Evolutionary conservation across 75 land plant species (phyloP).

Genomic region (Adiantum capillusveneris): DNA sequence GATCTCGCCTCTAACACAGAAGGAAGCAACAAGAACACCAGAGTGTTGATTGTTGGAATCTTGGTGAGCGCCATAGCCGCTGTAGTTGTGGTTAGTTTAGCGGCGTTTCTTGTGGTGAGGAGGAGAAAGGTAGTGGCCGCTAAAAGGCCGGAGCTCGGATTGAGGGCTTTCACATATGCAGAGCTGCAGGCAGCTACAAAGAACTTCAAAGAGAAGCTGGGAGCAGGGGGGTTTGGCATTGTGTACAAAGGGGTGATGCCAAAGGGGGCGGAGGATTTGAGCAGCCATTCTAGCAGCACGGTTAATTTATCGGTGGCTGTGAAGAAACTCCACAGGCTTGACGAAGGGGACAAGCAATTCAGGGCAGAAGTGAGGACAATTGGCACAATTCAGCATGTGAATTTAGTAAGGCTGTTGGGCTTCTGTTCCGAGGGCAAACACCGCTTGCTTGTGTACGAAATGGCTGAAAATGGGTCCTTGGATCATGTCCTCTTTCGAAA

Average conservation of each 20-base stretch:
- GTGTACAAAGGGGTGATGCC: slow-evolving; percentile 27
- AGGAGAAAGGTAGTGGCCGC: too few relatives aligned
- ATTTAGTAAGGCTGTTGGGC: slow-evolving; percentile 26
- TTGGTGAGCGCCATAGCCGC: too few relatives aligned
- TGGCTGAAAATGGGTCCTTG: slow-evolving; percentile 24
- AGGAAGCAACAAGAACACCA: not conserved
- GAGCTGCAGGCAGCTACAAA: slow-evolving; percentile 45
- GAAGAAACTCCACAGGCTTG: slow-evolving; percentile 21
- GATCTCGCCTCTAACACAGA: not conserved
- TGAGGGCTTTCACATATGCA: slow-evolving; percentile 24
- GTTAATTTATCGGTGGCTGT: slow-evolving; percentile 17
- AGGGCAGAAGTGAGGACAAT: slow-evolving; percentile 30
- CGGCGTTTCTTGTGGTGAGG: too few relatives aligned
- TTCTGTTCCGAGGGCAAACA: slow-evolving; percentile 23
- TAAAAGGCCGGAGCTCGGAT: not conserved
- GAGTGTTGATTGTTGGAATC: too few relatives aligned
- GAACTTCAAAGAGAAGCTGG: slow-evolving; percentile 52
- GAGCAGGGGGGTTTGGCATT: slow-evolving; percentile 57
- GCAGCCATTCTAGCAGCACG: not conserved
- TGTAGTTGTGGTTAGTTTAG: too few relatives aligned
- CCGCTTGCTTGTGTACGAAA: slow-evolving; percentile 41
- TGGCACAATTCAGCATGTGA: slow-evolving; percentile 32
- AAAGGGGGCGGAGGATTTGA: too few relatives aligned
- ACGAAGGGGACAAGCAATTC: slow-evolving; percentile 35
- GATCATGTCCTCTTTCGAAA: slow-evolving; percentile 18